A percentile compares a stretch with the other conserved stretches of the same genome.
Evolutionary conservation across 2,329 filamentous ascomycete species (phyloP).

Genomic region (Magnaporthiopsis incrustans): DNA sequence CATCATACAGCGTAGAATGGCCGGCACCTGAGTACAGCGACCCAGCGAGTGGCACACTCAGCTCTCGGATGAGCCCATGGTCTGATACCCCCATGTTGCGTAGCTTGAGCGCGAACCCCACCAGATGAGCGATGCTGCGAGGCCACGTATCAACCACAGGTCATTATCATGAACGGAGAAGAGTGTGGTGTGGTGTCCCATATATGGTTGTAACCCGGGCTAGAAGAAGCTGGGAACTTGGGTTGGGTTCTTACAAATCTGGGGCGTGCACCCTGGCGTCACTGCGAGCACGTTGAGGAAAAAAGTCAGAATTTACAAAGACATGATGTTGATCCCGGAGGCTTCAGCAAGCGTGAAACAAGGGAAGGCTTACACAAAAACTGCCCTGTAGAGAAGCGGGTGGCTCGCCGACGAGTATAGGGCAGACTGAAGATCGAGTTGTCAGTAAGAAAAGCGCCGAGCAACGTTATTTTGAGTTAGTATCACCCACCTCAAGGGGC

Average conservation of each 20-base stretch:
- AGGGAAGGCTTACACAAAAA: slow-evolving; percentile 48
- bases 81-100: slow-evolving; percentile 90
- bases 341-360: too few relatives aligned
- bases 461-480: background rate
- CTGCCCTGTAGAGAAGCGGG: slow-evolving; percentile 90
- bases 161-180: background rate
- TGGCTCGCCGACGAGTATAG: slow-evolving; percentile 80
- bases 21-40: slow-evolving; percentile 88
- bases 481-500: slow-evolving; percentile 63
- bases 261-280: slow-evolving; percentile 87
- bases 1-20: slow-evolving; percentile 88
- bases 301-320: too few relatives aligned
- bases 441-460: slow-evolving; percentile 14
- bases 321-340: too few relatives aligned
- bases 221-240: background rate
- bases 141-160: background rate
- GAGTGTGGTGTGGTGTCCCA: background rate
- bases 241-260: slow-evolving; percentile 57
- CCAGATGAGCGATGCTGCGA: slow-evolving; percentile 68
- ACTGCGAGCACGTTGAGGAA: background rate
- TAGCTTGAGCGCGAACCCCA: slow-evolving; percentile 88
- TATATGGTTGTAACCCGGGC: background rate
- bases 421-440: slow-evolving; percentile 51
- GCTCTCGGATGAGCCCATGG: slow-evolving; percentile 84
- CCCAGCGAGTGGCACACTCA: slow-evolving; percentile 81